phyloP scores from a whole-genome alignment of 805 yeast genomes.

The Saturnispora hagleri region DNA sequence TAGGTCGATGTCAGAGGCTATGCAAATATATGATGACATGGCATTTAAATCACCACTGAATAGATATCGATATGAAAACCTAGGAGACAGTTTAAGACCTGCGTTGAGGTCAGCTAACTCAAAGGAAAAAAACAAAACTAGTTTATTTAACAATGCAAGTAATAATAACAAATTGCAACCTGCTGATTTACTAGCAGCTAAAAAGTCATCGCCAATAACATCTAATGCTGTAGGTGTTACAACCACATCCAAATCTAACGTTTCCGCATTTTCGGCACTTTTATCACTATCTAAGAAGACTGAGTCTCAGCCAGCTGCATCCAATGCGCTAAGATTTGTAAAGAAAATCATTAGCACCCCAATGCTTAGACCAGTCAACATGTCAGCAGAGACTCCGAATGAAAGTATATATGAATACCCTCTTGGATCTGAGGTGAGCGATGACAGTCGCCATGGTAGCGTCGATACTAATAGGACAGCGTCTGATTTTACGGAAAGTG shows the following conservation, averaged over 20 bases:
- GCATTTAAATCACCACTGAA: constrained; percentile 31
- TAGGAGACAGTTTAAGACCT: not conserved
- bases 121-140: not conserved
- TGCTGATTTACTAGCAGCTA: constrained; percentile 14
- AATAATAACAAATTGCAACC: constrained; percentile 4
- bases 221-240: constrained; percentile 29
- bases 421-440: not conserved
- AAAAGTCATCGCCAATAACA: constrained; percentile 26
- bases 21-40: constrained; percentile 58
- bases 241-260: constrained; percentile 28
- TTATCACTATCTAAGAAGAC: constrained; percentile 27
- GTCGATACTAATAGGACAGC: not conserved
- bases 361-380: constrained; percentile 15
- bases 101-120: not conserved
- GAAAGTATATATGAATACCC: not conserved
- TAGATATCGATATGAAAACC: not conserved
- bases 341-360: constrained; percentile 28
- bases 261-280: constrained; percentile 33
- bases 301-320: constrained; percentile 13
- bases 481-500: not conserved
- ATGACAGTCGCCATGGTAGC: not conserved
- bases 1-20: constrained; percentile 43
- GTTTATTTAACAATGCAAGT: not conserved
- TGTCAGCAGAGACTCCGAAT: constrained; percentile 4
- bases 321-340: constrained; percentile 24